phyloP scores from a whole-genome alignment of 768 basidiomycete genomes.

The Lactarius tabidus region DNA sequence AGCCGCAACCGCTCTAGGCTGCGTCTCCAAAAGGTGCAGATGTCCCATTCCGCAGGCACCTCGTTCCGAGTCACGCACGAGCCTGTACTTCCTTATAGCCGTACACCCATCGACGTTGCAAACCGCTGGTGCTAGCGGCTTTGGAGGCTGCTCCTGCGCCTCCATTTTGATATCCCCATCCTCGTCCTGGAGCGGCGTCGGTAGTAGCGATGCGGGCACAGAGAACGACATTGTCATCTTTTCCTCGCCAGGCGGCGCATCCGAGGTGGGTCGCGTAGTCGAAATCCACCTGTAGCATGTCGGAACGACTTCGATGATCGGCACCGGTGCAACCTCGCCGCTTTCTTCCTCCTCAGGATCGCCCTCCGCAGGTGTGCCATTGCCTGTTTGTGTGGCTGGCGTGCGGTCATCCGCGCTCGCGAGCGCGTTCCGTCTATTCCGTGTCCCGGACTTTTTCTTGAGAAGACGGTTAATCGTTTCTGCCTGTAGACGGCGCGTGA shows the following conservation, averaged over 20 bases:
- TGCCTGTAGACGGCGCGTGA: constrained; percentile 40
- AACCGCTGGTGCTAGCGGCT: constrained; percentile 14
- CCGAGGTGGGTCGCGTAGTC: constrained; percentile 37
- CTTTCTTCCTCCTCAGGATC: constrained; percentile 43
- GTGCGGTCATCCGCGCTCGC: constrained; percentile 46
- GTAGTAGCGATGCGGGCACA: constrained; percentile 41
- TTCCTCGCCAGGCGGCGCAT: constrained; percentile 11
- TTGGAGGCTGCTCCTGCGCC: constrained; percentile 4
- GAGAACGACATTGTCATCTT: constrained; percentile 51
- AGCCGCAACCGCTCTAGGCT: background rate
- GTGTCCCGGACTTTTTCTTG: constrained; percentile 75
- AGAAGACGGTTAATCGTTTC: constrained; percentile 88
- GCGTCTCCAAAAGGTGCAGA: constrained; percentile 49
- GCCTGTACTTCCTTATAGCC: constrained; percentile 54
- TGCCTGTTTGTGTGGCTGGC: constrained; percentile 34
- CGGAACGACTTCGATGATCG: constrained; percentile 34
- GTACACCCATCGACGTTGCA: constrained; percentile 62
- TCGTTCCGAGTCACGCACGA: constrained; percentile 56
- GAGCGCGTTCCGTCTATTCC: constrained; percentile 51
- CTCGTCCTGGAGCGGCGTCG: constrained; percentile 16
- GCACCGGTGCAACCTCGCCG: constrained; percentile 36
- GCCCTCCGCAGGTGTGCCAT: constrained; percentile 27
- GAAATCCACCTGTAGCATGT: constrained; percentile 75
- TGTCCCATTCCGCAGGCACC: constrained; percentile 69
- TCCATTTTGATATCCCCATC: constrained; percentile 23